These are phyloP conservation scores for Physcomitrellopsis africana DNA, from an alignment of 225 moss, liverwort and hornwort genomes.

Conservation along the genomic window DNA sequence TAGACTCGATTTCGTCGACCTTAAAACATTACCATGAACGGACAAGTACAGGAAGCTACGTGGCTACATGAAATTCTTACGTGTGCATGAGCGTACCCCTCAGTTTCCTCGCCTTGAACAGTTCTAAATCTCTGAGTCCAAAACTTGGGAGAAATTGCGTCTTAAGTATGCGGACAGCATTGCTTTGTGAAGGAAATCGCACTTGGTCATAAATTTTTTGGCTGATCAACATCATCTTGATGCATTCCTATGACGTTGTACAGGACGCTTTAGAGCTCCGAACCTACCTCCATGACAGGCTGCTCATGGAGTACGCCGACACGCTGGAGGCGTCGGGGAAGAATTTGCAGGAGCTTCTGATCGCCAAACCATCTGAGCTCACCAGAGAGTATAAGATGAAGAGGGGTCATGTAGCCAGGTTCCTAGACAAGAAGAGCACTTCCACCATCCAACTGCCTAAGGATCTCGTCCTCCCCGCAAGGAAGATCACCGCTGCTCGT, in stretches of 20 bases:
- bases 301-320: slow-evolving; percentile 86
- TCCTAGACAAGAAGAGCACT: slow-evolving; percentile 67
- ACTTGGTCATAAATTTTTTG: not conserved
- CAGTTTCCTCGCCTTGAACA: too few species aligned
- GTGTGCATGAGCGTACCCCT: too few species aligned
- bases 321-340: slow-evolving; percentile 69
- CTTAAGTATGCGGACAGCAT: not conserved
- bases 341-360: slow-evolving; percentile 67
- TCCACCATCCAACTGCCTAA: slow-evolving; percentile 69
- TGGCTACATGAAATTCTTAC: too few species aligned
- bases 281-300: slow-evolving; percentile 77
- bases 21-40: too few species aligned
- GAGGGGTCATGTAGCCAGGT: slow-evolving; percentile 87
- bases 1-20: too few species aligned
- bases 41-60: too few species aligned
- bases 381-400: slow-evolving; percentile 70
- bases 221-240: not conserved
- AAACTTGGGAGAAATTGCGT: not conserved
- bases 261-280: slow-evolving; percentile 89
- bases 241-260: not conserved
- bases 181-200: not conserved
- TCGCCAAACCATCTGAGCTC: slow-evolving; percentile 51
- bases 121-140: too few species aligned
- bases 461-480: slow-evolving; percentile 59
- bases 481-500: slow-evolving; percentile 50